Evolutionary conservation across 345 rosid genomes (phyloP), one percentile per base, ranked within the genome.

Genomic region (Citrus maxima): DNA sequence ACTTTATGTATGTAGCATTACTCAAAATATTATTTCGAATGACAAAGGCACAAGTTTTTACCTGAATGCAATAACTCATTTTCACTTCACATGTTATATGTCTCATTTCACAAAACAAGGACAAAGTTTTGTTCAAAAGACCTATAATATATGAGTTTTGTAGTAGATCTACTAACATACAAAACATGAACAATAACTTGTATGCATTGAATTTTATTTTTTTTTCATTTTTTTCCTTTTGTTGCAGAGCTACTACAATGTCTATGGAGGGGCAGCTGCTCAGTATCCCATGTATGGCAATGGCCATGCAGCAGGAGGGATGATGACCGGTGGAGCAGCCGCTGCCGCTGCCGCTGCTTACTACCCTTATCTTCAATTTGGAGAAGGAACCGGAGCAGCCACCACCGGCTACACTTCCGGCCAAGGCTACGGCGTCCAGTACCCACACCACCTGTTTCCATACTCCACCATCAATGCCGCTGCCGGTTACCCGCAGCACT

Each of bases 281-380:
- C 98, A 95, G 79, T 93, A 88, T 70, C 92, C 95, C 7, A 75
- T 95, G 88, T 93, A 92, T 76, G 90, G 97, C 8, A 91, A 77
- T 10, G 94, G 94, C 24, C 88, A 88, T 7, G 49, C 49, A 35
- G n/a, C 76, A 2, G 88, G 88, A 35, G 91, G 93, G 67, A 80
- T 91, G 86, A 77, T 92, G 77, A 84, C 77, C 5, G 86, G 90
- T 30, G 88, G 88, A 0, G 86, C 90, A n/a, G 69, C 93, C 7
- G 89, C 72, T 12, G 73, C 94, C 4, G 89, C 61, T 9, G 74
- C 94, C 4, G 89, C 61, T 9, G 75, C 93, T 4, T 95, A 81
- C 80, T 95, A 93, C 81, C 99, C 98, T 1, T 93, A 92, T 78
- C 87, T 90, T n/a, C 96, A 91, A 78, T 89, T 90, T 61, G 93